Evolutionary conservation across 257 asterid genomes (phyloP), one percentile per base, ranked within the genome.

Genomic region (Penstemon eatonii): DNA sequence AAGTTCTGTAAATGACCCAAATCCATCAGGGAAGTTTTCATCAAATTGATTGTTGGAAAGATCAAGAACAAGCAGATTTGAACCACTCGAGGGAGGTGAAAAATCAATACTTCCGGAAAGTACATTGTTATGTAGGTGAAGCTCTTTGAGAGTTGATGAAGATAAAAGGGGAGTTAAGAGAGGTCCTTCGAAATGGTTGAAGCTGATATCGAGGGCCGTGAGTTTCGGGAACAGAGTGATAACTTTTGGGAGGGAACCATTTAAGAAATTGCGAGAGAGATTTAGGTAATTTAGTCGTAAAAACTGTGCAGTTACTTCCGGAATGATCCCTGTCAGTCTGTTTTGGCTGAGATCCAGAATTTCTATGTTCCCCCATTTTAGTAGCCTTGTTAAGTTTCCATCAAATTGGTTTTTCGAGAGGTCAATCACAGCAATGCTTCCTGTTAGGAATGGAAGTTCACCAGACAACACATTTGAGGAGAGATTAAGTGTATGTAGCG

Each of bases 341-440:
- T 93, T 93, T 75, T 79, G 88, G 76, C 99, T 90, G 57, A 91
- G 89, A 79, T 93, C 97, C 56, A 93, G 90, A 55, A 82, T 52
- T 77, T 93, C 97, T 19, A 93, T 67, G 74, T 87, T 87, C 39
- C 81, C 99, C 99, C 97, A 93, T 77, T 89, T 90, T 75, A 80
- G 78, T 82, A 90, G 55, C 65, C 88, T 75, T 4, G 89, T 77
- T 55, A 93, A 76, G 50, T 84, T 84, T 43, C 99, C 99, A 69
- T 75, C 87, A 59, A 93, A 87, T 40, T 79, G 87, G 81, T 93
- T 93, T 38, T 66, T 82, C 4, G 97, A 89, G 72, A 90, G 79
- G 60, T 93, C 99, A 54, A 93, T 51, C 3, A 87, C 86, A 1
- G 75, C 80, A 78, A 92, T 89, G 78, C 87, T 89, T 68, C 99